Base-by-base conservation (phyloP, 1,284 basidiomycete species). In the Cryptococcus jaspeensis region DNA sequence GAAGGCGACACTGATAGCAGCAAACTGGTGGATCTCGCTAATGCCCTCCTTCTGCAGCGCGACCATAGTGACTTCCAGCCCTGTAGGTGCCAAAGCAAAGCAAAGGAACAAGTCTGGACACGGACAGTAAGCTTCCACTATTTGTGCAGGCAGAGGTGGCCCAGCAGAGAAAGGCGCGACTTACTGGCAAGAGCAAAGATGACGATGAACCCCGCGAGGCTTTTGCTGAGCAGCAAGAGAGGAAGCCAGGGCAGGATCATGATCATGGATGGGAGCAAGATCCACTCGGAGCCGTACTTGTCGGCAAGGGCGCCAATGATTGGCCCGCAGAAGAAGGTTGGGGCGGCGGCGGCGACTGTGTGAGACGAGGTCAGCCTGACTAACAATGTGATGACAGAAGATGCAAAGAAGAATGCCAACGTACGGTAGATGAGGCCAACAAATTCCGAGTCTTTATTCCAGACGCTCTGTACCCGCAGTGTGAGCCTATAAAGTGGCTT, bases 221-320 rank as follows among this genome's bases (percentile, higher is more conserved):
- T 80, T 2, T 68, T 66, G 44, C 80, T 74, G 11, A 90, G 74
- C 25, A 82, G 80, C 66, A 89, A 64, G 5, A 87, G 67, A 5
- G 81, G 77, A 78, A 84, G 85, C 85, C 87, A 90, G 0, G 88
- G 88, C 5, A 88, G 56, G 1, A 84, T 71, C 2, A 87, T 67
- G 3, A 84, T 3, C 15, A 89, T 68, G 46, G 79, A 82, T 3
- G 81, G 63, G 25, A 81, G 57, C 1, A 83, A 81, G 45, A 87
- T 78, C 76, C 81, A 84, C 60, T 85, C 84, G 0, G 85, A 60
- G 5, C 88, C 88, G n/a, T 77, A 72, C 53, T 78, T 80, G 71
- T 91, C 89, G 0, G 83, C 75, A 16, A 83, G 72, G 69, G 80
- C 84, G 3, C 89, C 89, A 5, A 84, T 75, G 2, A 89, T 40